Base-by-base conservation (phyloP, 2,329 filamentous ascomycete species). In the Metarhizium sp. region DNA sequence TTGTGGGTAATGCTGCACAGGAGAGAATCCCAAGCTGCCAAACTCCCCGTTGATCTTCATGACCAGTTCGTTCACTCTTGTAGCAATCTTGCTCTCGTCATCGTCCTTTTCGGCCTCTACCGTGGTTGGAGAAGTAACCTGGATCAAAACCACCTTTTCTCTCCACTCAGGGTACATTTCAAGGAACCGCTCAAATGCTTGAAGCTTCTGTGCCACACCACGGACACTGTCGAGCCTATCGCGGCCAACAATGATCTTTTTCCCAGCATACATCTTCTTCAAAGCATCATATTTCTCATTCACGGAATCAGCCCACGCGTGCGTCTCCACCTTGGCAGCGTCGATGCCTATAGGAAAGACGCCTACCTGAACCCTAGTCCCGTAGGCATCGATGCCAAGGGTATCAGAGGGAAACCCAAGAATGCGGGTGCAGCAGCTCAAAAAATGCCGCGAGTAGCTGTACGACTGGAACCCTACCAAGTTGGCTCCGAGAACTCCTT, bases 321-420 rank as follows among this genome's bases (percentile, higher is more conserved):
- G 75, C 53, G 79, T 80, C 66, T 90, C 84, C 16, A 94, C 90
- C 59, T 86, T 85, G 58, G 81, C 80, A n/a, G 87, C 89, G 69
- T 96, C 90, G 62, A 97, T 95, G 40, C 92, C 94, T 59, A 96
- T 96, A 16, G 92, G 92, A 68, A 96, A 95, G 16, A 95, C 90
- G 55, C 92, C 92, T 20, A 96, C 89, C 52, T 92, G 89, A 29
- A 96, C 90, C 62, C 92, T 88, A 10, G 87, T 82, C 7, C 92
- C 92, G 65, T 92, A 95, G 3, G 90, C 89, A 68, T 96, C 90
- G 5, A 96, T 89, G 6, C 92, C 90, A 4, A 86, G 84, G 1
- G 84, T 84, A 57, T 92, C 91, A 0, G 90, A 95, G 49, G 90
- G 87, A 65, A 95, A 95, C n/a, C 89, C 88, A 7, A 96, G 78